Conservation (phyloP, 2,329 filamentous ascomycete species). For the Talaromyces sp. region DNA sequence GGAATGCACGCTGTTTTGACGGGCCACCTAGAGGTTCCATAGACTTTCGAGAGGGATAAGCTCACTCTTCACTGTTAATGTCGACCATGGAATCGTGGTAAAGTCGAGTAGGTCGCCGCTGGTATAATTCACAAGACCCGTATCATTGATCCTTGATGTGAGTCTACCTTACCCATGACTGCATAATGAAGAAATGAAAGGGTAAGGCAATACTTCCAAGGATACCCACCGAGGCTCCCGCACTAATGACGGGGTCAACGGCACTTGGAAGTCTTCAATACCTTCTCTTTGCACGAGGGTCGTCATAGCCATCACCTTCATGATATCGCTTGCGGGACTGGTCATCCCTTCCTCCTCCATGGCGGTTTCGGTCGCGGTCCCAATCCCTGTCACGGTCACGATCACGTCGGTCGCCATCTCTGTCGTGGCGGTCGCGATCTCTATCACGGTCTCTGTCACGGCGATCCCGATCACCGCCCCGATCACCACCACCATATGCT, state of each 20-base stretch:
- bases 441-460: conserved; percentile 14
- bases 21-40: background rate
- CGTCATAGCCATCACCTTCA: conserved; percentile 77
- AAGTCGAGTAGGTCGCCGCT: background rate
- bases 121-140: conserved; percentile 11
- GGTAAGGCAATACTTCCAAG: conserved; percentile 29
- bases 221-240: conserved; percentile 44
- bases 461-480: conserved; percentile 34
- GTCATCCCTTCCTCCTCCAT: conserved; percentile 49
- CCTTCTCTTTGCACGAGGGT: conserved; percentile 59
- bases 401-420: conserved; percentile 58
- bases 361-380: conserved; percentile 49
- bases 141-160: conserved; percentile 16
- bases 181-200: conserved; percentile 24
- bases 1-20: background rate
- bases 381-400: conserved; percentile 51
- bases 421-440: conserved; percentile 47
- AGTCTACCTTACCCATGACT: conserved; percentile 41
- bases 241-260: conserved; percentile 3
- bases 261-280: conserved; percentile 43
- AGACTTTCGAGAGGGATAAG: background rate
- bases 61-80: background rate
- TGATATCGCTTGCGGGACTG: conserved; percentile 64
- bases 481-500: conserved; percentile 49
- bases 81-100: background rate